phyloP scores from a whole-genome alignment of 495 filamentous ascomycete genomes.

The Xylaria venustula region DNA sequence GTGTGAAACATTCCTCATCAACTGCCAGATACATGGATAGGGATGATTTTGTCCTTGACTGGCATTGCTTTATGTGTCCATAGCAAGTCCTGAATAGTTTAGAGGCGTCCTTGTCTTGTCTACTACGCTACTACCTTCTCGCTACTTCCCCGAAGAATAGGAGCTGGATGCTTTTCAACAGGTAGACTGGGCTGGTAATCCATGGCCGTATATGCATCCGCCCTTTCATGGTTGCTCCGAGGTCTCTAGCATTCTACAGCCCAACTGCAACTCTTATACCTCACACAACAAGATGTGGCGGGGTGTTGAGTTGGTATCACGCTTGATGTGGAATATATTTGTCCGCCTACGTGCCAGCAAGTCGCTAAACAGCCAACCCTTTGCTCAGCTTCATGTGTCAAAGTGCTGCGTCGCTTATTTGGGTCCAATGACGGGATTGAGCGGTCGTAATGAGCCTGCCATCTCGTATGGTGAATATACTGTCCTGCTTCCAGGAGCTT shows the following conservation, averaged over 20 bases:
- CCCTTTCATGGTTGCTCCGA: background rate
- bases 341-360: background rate
- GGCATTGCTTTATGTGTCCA: conserved; percentile 89
- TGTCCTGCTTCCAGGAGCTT: background rate
- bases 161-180: background rate
- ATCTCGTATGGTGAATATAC: background rate
- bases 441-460: background rate
- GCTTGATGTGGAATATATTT: background rate
- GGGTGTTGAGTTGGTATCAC: background rate
- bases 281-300: background rate
- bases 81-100: conserved; percentile 44
- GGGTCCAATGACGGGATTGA: background rate
- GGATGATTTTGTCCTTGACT: conserved; percentile 75
- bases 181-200: background rate
- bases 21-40: conserved; percentile 76
- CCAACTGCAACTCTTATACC: background rate
- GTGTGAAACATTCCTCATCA: conserved; percentile 2
- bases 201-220: background rate
- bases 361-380: background rate
- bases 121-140: background rate
- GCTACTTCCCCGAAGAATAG: background rate
- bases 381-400: background rate
- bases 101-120: background rate
- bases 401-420: background rate
- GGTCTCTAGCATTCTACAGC: background rate